Evolutionary conservation across 2,329 filamentous ascomycete species (phyloP).

Genomic region (Colletotrichum euphorbiae): DNA sequence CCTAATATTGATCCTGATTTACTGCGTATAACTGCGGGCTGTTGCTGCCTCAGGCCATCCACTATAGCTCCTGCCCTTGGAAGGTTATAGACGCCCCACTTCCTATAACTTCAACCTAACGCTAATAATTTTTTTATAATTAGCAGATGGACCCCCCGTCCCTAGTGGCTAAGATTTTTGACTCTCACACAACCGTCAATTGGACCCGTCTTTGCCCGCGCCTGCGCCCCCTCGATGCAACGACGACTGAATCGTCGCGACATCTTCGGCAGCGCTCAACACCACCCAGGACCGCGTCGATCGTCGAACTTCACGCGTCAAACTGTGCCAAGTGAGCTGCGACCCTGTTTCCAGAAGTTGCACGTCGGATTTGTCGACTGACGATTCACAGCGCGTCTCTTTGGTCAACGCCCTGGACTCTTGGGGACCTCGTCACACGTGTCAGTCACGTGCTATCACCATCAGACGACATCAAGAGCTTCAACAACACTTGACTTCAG

Average conservation of each 20-base stretch:
- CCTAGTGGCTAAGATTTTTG: not conserved
- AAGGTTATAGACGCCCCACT: not conserved
- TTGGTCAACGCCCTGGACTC: not conserved
- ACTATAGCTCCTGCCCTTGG: constrained; percentile 5
- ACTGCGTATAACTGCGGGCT: not conserved
- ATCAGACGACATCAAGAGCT: not conserved
- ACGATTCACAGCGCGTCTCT: not conserved
- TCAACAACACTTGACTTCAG: not conserved
- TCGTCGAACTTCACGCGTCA: constrained; percentile 5
- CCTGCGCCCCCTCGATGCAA: not conserved
- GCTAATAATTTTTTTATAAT: constrained; percentile 22
- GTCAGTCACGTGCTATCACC: not conserved
- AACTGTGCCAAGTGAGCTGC: not conserved
- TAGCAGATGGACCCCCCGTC: constrained; percentile 6
- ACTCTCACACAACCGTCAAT: not conserved
- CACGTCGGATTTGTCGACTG: not conserved
- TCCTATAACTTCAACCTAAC: constrained; percentile 22
- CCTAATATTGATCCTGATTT: not conserved
- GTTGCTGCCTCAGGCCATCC: not conserved
- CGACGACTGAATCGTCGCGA: not conserved
- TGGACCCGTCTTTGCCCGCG: not conserved
- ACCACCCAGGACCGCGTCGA: not conserved
- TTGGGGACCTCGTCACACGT: not conserved
- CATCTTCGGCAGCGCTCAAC: not conserved
- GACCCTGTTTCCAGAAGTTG: not conserved